Base-by-base conservation (phyloP, 1,284 basidiomycete genomes). In the Boletus sp. region DNA sequence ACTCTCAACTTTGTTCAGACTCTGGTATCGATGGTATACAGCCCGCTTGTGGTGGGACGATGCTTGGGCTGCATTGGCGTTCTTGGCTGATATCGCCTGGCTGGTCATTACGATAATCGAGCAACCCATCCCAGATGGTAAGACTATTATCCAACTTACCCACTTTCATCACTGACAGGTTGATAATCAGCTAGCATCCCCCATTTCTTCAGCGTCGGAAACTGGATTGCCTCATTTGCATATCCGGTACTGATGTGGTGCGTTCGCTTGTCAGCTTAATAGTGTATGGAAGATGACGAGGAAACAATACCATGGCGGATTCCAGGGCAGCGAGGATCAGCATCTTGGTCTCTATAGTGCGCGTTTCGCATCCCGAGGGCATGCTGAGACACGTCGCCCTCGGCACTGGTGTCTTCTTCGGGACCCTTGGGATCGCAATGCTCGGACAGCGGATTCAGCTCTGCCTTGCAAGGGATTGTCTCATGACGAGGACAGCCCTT, bases 41-140 rank as follows among this genome's bases (percentile, higher is more conserved):
- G 26, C 29, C 4, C 61, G 33, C 8, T 17, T 65, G 43, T 65
- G 64, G 64, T 66, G 57, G 61, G 65, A 67, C 10, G 65, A 66
- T 34, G 49, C 35, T 4, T 59, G 50, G 53, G 61, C 53, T 1
- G 20, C 16, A 4, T 6, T 59, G 5, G 64, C 59, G 4, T 34
- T 58, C 3, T 27, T 47, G 17, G 55, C 46, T 10, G 63, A 64
- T 30, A 12, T 51, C 4, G 35, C 29, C 4, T 52, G 40, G 34
- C 10, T 62, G 19, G 19, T 56, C 17, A 27, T n/a, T 27, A 3
- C 44, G 0, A 16, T 48, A 8, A 29, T 62, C 14, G 50, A 58
- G n/a, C 27, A 32, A n/a, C 54, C 57, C 9, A 12, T 49, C 32
- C 32, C 49, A 3, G 3, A 26, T 8, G 12, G 56, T 57, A 33